Percentiles rank a stretch among this genome's conserved stretches.
These are phyloP conservation scores for Davidsoniella australis DNA, from an alignment of 2,329 filamentous ascomycete species.

Conservation along the genomic window DNA sequence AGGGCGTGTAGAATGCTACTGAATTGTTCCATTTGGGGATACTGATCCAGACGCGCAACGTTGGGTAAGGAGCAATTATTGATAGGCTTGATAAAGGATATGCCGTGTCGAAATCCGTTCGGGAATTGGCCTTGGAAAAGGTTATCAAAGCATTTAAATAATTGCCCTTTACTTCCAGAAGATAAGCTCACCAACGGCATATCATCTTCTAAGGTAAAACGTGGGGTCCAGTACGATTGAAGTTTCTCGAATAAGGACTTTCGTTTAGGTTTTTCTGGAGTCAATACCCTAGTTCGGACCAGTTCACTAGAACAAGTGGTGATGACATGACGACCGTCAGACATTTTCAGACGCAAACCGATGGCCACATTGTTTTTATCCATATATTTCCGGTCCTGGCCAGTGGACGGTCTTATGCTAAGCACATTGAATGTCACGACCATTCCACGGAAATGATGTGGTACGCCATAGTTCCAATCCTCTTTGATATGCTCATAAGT, in stretches of 20 bases:
- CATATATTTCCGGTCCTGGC: neutral
- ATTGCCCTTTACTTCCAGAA: too few relatives aligned
- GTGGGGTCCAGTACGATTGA: conserved; percentile 1
- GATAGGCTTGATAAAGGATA: conserved; percentile 4
- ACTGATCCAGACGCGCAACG: neutral
- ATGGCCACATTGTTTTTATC: neutral
- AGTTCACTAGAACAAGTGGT: conserved; percentile 7
- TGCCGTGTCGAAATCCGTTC: conserved; percentile 1
- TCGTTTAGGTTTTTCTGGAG: neutral
- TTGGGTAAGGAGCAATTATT: neutral
- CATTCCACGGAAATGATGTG: conserved; percentile 4
- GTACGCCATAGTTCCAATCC: conserved; percentile 4
- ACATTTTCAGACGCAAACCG: conserved; percentile 1
- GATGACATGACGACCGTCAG: conserved; percentile 1
- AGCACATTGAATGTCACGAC: conserved; percentile 6
- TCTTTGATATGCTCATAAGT: conserved; percentile 1
- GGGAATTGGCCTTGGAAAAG: conserved; percentile 3
- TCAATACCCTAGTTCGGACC: conserved; percentile 2
- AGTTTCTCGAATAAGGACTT: neutral
- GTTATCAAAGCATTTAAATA: conserved; percentile 1
- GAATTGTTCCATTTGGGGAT: conserved; percentile 1
- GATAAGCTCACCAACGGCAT: too few relatives aligned
- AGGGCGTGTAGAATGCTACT: conserved; percentile 4
- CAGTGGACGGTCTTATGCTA: conserved; percentile 2
- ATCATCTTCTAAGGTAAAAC: too few relatives aligned